Base-by-base conservation (phyloP, 805 yeast genomes). In the Candida alai region DNA sequence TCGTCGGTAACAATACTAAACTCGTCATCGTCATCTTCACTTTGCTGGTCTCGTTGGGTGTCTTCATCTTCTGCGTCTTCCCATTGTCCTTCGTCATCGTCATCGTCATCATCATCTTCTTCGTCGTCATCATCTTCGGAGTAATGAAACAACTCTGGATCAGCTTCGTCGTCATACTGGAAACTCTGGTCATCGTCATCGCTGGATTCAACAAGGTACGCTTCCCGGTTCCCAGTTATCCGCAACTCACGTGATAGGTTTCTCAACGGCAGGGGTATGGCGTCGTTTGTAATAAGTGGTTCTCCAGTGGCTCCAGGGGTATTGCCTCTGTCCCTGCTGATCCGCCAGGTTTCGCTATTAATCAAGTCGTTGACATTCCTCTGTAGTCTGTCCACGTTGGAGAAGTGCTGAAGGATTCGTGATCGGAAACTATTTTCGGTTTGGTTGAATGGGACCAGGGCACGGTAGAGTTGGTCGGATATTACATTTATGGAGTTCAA, bases 171-270 rank as follows among this genome's bases (percentile, higher is more conserved):
- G 17, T 28, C 15, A 12, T 32, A 28, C 18, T 28, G 25, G 13
- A 34, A 34, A 13, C 34, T 27, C 15, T 34, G 34, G 14, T 34
- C 33, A 15, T 38, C 38, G n/a, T 38, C 38, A 11, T 38, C 34
- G 15, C 26, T 25, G 3, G 41, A 21, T 6, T 34, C 41, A 22
- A 37, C 32, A 23, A 19, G 15, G 15, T 27, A 23, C 9, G 16
- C 22, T 18, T 32, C 35, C 17, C 35, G 14, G 17, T 25, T 32
- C 4, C 28, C 28, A n/a, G 29, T 14, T 4, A 9, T 14, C 15
- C 16, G 19, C 6, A 34, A 16, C 25, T 28, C 34, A 29, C 38
- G 29, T 10, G 35, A 26, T n/a, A 38, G 20, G 11, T 38, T 38
- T 19, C 42, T 23, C n/a, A 38, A 20, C 22, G 34, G 39, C 11